A percentile compares a stretch with the other conserved stretches of the same genome.
Conservation (phyloP, 441 rosid genomes). For the Mallotus repandus region DNA sequence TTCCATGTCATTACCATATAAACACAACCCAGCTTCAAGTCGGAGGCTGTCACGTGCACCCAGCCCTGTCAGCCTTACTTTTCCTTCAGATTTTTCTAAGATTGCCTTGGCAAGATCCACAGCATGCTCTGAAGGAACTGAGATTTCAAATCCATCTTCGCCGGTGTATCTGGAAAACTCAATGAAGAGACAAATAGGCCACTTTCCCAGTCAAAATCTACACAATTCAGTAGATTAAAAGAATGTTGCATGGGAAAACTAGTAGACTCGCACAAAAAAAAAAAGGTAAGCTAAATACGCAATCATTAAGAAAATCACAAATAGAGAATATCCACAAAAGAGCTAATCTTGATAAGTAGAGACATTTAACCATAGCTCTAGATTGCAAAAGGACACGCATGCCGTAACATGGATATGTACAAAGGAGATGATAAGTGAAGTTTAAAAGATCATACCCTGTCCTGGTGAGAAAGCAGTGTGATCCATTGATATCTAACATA, state of each 20-base stretch:
- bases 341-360: not conserved
- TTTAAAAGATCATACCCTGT: constrained; percentile 60
- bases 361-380: not conserved
- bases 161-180: constrained; percentile 70
- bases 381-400: not conserved
- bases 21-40: constrained; percentile 89
- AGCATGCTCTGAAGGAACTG: constrained; percentile 81
- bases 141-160: constrained; percentile 98
- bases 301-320: not conserved
- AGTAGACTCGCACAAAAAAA: not conserved
- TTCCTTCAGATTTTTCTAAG: constrained; percentile 88
- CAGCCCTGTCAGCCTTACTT: constrained; percentile 82
- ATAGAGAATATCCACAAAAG: not conserved
- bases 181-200: constrained; percentile 12
- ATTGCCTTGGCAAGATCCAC: constrained; percentile 88
- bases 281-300: not conserved
- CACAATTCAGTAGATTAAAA: not conserved
- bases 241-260: not conserved
- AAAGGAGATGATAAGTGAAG: not conserved
- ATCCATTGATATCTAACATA: constrained; percentile 76
- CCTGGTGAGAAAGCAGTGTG: constrained; percentile 77
- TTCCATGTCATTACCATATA: constrained; percentile 96
- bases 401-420: not conserved
- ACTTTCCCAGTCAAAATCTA: constrained; percentile 2
- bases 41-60: constrained; percentile 97